These are phyloP conservation scores for Lipomyces yamanashiensis DNA, from an alignment of 805 yeast species.

Conservation along the genomic window DNA sequence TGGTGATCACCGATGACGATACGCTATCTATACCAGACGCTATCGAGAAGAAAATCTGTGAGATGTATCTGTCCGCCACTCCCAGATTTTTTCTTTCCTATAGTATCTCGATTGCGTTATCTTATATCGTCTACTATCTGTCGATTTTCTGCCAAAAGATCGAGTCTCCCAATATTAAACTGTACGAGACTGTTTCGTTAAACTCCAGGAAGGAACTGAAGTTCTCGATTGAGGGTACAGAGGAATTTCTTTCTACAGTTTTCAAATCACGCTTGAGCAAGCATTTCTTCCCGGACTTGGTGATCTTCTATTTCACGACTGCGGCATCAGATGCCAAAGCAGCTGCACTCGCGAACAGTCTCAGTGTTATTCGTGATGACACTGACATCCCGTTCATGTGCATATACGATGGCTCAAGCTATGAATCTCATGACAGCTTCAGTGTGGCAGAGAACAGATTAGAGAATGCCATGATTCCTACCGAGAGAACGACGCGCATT, in stretches of 20 bases:
- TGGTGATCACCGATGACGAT: conserved; percentile 1
- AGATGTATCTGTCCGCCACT: neutral
- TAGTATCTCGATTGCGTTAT: neutral
- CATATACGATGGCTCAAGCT: neutral
- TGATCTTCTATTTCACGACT: neutral
- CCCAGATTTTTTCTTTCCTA: neutral
- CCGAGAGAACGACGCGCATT: no score
- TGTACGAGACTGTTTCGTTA: neutral
- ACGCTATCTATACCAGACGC: neutral
- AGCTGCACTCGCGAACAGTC: neutral
- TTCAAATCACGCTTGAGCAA: neutral
- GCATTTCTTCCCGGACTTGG: conserved; percentile 1
- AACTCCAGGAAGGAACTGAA: neutral
- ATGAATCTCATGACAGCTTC: neutral
- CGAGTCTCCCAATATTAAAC: neutral
- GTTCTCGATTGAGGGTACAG: neutral
- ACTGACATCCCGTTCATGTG: neutral
- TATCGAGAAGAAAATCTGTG: neutral
- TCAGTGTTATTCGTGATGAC: neutral
- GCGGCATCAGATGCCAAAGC: neutral
- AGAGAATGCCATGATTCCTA: no score
- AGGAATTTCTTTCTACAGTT: neutral
- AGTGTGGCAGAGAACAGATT: no score
- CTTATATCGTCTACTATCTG: neutral
- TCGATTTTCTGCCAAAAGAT: neutral